These are phyloP conservation scores for Mucor sp. DNA, from an alignment of 371 early-diverging fungal genomes.

Conservation along the genomic window DNA sequence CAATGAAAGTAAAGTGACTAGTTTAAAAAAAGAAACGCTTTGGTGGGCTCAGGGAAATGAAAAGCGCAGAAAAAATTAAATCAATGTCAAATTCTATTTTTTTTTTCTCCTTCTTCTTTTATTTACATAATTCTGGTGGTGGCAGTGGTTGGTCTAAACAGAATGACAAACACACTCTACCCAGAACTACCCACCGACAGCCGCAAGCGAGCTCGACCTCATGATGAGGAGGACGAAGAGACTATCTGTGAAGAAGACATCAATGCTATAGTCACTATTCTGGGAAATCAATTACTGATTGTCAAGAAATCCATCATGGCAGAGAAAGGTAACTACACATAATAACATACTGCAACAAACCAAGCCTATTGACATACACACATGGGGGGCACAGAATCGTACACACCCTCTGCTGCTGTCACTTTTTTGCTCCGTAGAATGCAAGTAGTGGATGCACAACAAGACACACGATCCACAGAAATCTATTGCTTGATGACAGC, in stretches of 20 bases:
- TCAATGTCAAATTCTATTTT: background rate
- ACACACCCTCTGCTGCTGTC: slow-evolving; percentile 73
- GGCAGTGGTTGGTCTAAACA: background rate
- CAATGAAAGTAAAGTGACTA: slow-evolving; percentile 3
- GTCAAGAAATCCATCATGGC: slow-evolving; percentile 1
- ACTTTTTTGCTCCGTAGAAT: slow-evolving; percentile 32
- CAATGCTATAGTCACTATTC: background rate
- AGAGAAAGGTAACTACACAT: background rate
- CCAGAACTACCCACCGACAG: background rate
- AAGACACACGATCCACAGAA: slow-evolving; percentile 18
- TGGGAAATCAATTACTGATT: slow-evolving; percentile 3
- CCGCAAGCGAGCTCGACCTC: background rate
- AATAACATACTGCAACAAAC: no score
- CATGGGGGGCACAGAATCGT: slow-evolving; percentile 27
- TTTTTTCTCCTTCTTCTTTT: background rate
- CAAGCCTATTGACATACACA: no score
- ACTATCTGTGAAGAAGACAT: background rate
- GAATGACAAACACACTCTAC: background rate
- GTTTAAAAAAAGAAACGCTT: background rate
- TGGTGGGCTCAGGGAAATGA: background rate
- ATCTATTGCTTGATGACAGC: slow-evolving; percentile 40
- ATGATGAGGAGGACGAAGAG: background rate
- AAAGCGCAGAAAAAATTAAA: background rate
- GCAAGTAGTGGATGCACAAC: slow-evolving; percentile 4
- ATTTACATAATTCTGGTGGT: background rate